These are phyloP conservation scores for Leishmania amazonensis DNA, from an alignment of 208 protist genomes.

Conservation along the genomic window DNA sequence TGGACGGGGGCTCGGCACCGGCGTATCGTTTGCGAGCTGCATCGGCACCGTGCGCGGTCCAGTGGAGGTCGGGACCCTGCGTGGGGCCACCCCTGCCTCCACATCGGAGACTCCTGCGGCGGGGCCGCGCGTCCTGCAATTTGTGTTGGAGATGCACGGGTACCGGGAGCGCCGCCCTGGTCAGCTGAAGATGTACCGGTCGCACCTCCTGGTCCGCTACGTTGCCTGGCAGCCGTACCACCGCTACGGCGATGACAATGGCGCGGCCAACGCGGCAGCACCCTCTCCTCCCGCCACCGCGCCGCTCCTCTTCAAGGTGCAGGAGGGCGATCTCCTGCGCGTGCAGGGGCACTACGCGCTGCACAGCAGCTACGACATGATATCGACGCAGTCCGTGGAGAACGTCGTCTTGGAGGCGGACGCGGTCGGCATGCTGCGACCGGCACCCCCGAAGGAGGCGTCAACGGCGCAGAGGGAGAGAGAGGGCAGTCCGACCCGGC, in stretches of 20 bases:
- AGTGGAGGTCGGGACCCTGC: slow-evolving; percentile 30
- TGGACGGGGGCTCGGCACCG: slow-evolving; percentile 33
- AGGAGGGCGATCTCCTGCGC: slow-evolving; percentile 58
- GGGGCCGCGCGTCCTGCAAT: slow-evolving; percentile 53
- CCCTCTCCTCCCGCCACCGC: background rate
- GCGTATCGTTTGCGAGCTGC: slow-evolving; percentile 29
- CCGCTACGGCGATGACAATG: background rate
- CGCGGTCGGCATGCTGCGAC: slow-evolving; percentile 50
- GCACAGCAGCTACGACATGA: slow-evolving; percentile 72
- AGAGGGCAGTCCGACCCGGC: background rate
- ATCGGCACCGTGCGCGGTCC: slow-evolving; percentile 40
- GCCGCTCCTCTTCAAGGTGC: slow-evolving; percentile 22
- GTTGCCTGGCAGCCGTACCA: slow-evolving; percentile 28
- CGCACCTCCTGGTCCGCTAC: slow-evolving; percentile 51
- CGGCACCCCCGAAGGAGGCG: background rate
- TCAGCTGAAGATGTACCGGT: slow-evolving; percentile 63
- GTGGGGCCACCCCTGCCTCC: slow-evolving; percentile 5
- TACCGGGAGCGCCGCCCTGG: slow-evolving; percentile 59
- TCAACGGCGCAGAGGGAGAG: background rate
- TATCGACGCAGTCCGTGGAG: slow-evolving; percentile 70
- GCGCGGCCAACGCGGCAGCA: background rate
- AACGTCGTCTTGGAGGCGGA: slow-evolving; percentile 75
- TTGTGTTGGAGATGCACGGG: slow-evolving; percentile 50
- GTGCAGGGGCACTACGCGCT: slow-evolving; percentile 70
- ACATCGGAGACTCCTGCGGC: background rate